A percentile compares a stretch with the other conserved stretches of the same genome.
phyloP scores from a whole-genome alignment of 805 yeast species.

The Trichomonascus vanleenenianus region DNA sequence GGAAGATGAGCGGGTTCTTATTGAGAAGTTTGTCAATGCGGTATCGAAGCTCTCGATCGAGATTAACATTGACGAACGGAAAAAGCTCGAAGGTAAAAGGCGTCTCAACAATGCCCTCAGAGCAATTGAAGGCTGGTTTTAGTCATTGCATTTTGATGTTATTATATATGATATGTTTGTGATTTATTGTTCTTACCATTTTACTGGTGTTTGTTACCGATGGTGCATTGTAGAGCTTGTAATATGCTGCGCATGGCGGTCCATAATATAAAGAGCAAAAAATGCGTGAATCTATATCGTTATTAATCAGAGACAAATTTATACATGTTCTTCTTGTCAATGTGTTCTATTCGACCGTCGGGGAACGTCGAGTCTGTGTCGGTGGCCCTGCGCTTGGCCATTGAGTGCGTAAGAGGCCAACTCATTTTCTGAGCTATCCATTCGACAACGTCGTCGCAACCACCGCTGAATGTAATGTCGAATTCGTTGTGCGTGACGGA shows the following conservation, averaged over 20 bases:
- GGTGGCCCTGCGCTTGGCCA: conserved; percentile 12
- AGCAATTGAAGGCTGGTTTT: conserved; percentile 75
- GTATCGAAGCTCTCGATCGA: conserved; percentile 81
- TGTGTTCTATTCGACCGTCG: conserved; percentile 19
- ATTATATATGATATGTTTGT: neutral
- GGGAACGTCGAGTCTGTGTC: conserved; percentile 13
- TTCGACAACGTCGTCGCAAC: conserved; percentile 75
- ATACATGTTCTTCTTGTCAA: conserved; percentile 22
- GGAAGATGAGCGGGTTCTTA: conserved; percentile 62
- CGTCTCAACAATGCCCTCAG: conserved; percentile 75
- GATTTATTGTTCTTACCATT: too few species aligned
- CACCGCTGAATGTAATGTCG: conserved; percentile 69
- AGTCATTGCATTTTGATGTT: neutral
- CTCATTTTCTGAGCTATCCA: conserved; percentile 45
- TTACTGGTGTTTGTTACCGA: too few species aligned
- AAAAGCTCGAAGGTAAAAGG: conserved; percentile 71
- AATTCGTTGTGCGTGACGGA: conserved; percentile 69
- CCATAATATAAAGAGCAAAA: too few species aligned
- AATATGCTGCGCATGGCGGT: too few species aligned
- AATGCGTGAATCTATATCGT: too few species aligned
- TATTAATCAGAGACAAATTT: conserved; percentile 9
- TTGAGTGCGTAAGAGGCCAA: conserved; percentile 53
- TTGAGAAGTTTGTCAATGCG: conserved; percentile 82
- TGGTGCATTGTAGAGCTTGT: too few species aligned
- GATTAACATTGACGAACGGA: conserved; percentile 76